phyloP scores from a whole-genome alignment of 2,329 filamentous ascomycete species.

The Colletotrichum limetticola region DNA sequence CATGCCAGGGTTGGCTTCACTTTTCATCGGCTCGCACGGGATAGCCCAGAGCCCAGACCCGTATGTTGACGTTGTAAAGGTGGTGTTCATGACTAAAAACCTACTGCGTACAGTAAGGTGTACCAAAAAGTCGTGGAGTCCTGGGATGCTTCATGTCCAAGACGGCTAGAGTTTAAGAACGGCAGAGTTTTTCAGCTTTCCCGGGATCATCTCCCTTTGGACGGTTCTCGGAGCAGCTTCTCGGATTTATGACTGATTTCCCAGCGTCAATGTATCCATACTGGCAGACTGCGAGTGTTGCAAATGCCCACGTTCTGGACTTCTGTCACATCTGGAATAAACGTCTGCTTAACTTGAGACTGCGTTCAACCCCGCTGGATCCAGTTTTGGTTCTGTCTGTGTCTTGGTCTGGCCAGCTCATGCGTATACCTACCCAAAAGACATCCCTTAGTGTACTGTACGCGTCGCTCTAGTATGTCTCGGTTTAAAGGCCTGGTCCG shows the following conservation, averaged over 20 bases:
- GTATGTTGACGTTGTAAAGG: neutral
- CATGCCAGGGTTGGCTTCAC: neutral
- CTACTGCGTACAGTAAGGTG: neutral
- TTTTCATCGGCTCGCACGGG: neutral
- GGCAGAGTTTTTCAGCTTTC: neutral
- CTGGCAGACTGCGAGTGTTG: neutral
- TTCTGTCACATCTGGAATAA: neutral
- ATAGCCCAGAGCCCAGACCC: neutral
- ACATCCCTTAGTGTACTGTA: neutral
- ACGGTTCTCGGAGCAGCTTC: neutral
- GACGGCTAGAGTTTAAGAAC: neutral
- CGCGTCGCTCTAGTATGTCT: constrained; percentile 24
- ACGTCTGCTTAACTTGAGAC: constrained; percentile 16
- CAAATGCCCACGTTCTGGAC: neutral
- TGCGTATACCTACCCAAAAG: too few relatives aligned
- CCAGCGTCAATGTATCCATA: neutral
- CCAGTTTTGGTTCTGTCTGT: neutral
- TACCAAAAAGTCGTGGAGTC: neutral
- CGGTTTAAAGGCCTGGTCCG: constrained; percentile 3
- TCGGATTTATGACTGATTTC: neutral
- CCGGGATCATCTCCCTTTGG: neutral
- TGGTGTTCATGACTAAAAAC: constrained; percentile 17
- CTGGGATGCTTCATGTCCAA: constrained; percentile 2
- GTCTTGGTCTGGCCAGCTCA: neutral
- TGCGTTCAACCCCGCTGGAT: constrained; percentile 6